Conservation (phyloP, 306 rosid species). For the Mimosa pudica region DNA sequence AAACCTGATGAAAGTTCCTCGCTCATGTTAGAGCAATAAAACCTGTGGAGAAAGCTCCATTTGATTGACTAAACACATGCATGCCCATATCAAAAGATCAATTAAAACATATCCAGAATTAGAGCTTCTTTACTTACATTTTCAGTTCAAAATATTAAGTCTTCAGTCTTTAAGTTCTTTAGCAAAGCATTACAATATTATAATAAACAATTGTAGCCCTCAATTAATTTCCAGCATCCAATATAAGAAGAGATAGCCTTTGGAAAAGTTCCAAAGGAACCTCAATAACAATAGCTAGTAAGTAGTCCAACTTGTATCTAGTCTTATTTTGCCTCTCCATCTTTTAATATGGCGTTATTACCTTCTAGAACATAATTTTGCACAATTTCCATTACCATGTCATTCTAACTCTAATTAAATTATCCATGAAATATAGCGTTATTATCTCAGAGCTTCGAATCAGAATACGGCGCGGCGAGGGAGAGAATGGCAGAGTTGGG, state of each 20-base stretch:
- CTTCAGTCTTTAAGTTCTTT: not conserved
- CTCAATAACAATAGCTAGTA: not conserved
- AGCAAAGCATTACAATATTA: conserved; percentile 2
- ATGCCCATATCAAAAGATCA: conserved; percentile 1
- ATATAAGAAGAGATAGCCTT: not conserved
- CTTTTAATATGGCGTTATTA: not conserved
- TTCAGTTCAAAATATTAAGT: not conserved
- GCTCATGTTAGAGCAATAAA: not conserved
- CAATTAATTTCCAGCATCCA: not conserved
- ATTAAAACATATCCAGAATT: conserved; percentile 3
- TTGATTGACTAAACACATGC: not conserved
- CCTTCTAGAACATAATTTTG: not conserved
- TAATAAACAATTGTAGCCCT: not conserved
- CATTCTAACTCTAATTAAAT: not conserved
- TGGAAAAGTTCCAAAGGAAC: not conserved
- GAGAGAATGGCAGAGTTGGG: too few species aligned
- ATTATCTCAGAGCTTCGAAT: too few species aligned
- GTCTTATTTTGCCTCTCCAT: not conserved
- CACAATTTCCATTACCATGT: not conserved
- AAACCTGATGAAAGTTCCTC: not conserved
- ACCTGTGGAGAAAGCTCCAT: conserved; percentile 5
- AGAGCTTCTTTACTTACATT: not conserved
- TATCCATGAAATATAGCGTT: not conserved
- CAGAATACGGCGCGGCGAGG: too few species aligned
- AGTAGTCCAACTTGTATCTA: not conserved